A percentile compares a stretch with the other conserved stretches of the same genome.
Conservation (phyloP, 208 protist genomes). For the Vickermania spadyakhi region DNA sequence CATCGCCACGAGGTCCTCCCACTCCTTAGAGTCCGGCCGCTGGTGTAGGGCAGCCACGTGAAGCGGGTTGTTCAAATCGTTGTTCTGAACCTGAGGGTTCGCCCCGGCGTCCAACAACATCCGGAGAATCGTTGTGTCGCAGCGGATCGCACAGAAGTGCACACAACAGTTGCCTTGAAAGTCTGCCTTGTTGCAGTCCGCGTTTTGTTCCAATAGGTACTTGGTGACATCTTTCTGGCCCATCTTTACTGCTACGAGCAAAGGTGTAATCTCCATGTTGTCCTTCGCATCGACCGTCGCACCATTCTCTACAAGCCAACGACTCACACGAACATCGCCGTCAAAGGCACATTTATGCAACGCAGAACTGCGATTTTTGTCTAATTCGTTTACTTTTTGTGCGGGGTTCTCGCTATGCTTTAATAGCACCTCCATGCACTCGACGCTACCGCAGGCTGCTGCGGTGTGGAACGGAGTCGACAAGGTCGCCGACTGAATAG, state of each 20-base stretch:
- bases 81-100: conserved; percentile 49
- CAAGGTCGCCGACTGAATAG: conserved; percentile 68
- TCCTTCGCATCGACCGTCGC: conserved; percentile 72
- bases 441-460: conserved; percentile 80
- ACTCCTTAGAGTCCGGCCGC: conserved; percentile 70
- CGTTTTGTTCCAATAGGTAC: conserved; percentile 61
- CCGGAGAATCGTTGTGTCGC: conserved; percentile 62
- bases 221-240: conserved; percentile 61
- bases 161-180: conserved; percentile 61
- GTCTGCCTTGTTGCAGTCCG: conserved; percentile 65
- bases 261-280: conserved; percentile 54
- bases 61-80: conserved; percentile 72
- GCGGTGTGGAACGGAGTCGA: conserved; percentile 88
- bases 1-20: conserved; percentile 71
- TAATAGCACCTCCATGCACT: conserved; percentile 83
- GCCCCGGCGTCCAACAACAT: conserved; percentile 63
- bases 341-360: conserved; percentile 89
- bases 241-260: conserved; percentile 89
- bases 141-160: conserved; percentile 85
- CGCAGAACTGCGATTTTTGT: conserved; percentile 71
- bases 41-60: conserved; percentile 72
- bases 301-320: conserved; percentile 85
- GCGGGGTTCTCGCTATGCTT: conserved; percentile 46
- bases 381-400: conserved; percentile 76
- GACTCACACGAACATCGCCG: conserved; percentile 79